These are phyloP conservation scores for Rhizomucor pusillus DNA, from an alignment of 371 early-diverging fungal species.

Conservation along the genomic window DNA sequence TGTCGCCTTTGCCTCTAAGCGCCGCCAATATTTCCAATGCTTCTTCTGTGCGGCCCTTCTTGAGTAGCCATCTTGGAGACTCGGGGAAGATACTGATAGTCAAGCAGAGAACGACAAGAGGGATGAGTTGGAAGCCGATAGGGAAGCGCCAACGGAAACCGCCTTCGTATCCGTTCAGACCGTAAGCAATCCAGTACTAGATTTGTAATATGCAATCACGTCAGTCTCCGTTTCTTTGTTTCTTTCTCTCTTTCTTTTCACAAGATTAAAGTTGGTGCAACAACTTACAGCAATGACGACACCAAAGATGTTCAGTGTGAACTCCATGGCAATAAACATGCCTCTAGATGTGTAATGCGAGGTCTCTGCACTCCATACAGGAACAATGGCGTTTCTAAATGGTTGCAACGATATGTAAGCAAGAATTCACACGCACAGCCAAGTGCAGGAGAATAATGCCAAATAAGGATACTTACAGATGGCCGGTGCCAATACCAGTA, in stretches of 20 bases:
- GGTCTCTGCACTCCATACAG: conserved; percentile 44
- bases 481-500: conserved; percentile 46
- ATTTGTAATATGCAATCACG: not conserved
- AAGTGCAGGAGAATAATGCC: not conserved
- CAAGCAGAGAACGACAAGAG: conserved; percentile 21
- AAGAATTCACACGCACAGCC: not conserved
- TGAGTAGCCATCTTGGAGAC: conserved; percentile 31
- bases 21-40: conserved; percentile 34
- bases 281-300: conserved; percentile 31
- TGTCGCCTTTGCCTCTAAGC: conserved; percentile 36
- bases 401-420: not conserved
- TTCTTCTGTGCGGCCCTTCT: conserved; percentile 33
- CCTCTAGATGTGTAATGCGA: conserved; percentile 39
- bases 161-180: conserved; percentile 26
- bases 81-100: conserved; percentile 36
- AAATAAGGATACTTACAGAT: conserved; percentile 24
- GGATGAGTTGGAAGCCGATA: conserved; percentile 37
- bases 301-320: conserved; percentile 43
- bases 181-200: conserved; percentile 41
- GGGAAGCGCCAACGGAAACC: conserved; percentile 40
- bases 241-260: not conserved
- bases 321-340: conserved; percentile 37
- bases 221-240: no score
- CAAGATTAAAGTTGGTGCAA: not conserved
- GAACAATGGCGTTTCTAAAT: conserved; percentile 38